phyloP scores from a whole-genome alignment of 139 green algal species.

The Chlamydomonas applanata region DNA sequence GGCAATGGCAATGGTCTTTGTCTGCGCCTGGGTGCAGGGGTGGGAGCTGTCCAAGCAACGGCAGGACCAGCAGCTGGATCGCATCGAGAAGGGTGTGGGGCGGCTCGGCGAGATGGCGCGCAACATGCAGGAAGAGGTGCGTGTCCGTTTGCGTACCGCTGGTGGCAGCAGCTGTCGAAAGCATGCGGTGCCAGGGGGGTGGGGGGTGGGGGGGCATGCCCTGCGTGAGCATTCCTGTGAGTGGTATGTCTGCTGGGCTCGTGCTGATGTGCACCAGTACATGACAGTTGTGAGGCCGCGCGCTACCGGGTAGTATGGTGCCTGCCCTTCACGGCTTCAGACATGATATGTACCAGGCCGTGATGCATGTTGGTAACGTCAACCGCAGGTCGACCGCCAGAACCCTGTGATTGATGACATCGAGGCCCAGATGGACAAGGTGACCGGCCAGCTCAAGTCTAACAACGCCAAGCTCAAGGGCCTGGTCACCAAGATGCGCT shows the following conservation, averaged over 20 bases:
- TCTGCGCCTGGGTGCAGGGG: slow-evolving; percentile 51
- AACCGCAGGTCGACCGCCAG: slow-evolving; percentile 74
- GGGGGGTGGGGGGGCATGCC: neutral
- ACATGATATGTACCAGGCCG: neutral
- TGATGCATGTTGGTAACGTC: too few relatives aligned
- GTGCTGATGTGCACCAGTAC: neutral
- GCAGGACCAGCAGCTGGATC: slow-evolving; percentile 76
- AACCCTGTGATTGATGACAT: slow-evolving; percentile 78
- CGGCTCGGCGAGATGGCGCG: slow-evolving; percentile 73
- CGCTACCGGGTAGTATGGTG: neutral
- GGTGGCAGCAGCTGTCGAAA: too few relatives aligned
- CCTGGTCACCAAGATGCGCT: slow-evolving; percentile 74
- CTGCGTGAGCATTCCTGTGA: too few relatives aligned
- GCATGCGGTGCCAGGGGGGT: too few relatives aligned
- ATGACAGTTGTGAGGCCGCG: neutral
- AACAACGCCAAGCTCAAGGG: slow-evolving; percentile 85
- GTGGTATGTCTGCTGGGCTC: too few relatives aligned
- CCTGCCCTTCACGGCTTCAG: too few relatives aligned
- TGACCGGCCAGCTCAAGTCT: slow-evolving; percentile 67
- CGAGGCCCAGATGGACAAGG: slow-evolving; percentile 71
- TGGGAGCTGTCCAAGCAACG: slow-evolving; percentile 53
- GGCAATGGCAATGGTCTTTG: neutral
- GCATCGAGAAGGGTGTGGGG: slow-evolving; percentile 67
- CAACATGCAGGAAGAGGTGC: slow-evolving; percentile 49
- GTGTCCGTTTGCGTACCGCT: too few relatives aligned